phyloP scores from a whole-genome alignment of 257 asterid species.

The Solanum bulbocastanum region DNA sequence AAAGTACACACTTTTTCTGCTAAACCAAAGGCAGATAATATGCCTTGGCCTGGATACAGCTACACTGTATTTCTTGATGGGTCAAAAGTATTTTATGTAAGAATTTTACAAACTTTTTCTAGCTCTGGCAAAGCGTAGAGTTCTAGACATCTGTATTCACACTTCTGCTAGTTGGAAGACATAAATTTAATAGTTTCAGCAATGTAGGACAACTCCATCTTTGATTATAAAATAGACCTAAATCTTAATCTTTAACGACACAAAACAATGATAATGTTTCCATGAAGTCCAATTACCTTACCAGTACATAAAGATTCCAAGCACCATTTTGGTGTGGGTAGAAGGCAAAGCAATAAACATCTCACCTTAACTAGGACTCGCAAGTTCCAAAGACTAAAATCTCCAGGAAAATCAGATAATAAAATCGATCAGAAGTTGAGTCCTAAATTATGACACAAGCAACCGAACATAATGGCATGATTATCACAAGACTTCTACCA shows the following conservation, averaged over 20 bases:
- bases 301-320: not conserved
- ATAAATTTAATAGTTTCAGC: not conserved
- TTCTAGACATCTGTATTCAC: not conserved
- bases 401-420: not conserved
- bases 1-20: not conserved
- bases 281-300: not conserved
- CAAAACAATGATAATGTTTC: not conserved
- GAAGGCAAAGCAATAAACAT: not conserved
- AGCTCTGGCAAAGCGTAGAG: not conserved
- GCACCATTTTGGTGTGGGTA: not conserved
- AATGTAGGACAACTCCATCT: not conserved
- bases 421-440: not conserved
- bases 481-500: not conserved
- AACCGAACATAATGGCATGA: not conserved
- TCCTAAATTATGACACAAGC: not conserved
- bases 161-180: not conserved
- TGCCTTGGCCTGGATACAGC: not conserved
- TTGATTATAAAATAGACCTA: not conserved
- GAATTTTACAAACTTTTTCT: not conserved
- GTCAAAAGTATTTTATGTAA: not conserved
- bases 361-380: not conserved
- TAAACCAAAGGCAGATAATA: not conserved
- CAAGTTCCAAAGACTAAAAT: not conserved
- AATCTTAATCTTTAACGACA: not conserved
- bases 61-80: not conserved